Conservation (phyloP, 2,329 filamentous ascomycete species). For the Macrophomina phaseolina region DNA sequence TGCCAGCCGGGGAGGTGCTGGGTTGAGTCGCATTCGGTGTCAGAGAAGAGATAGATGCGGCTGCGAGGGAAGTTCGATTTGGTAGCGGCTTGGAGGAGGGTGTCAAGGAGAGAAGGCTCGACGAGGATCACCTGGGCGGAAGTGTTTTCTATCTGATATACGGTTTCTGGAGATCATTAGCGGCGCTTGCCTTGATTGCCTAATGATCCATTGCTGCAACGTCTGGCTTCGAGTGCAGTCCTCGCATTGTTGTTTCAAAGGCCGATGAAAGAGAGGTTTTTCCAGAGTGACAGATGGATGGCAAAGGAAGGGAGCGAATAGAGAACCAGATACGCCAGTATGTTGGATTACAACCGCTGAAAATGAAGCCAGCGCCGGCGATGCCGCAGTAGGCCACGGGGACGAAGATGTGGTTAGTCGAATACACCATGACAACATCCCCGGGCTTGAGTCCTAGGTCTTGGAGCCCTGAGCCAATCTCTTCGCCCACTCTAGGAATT, state of each 20-base stretch:
- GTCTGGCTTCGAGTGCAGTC: too few relatives aligned
- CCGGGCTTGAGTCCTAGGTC: conserved; percentile 52
- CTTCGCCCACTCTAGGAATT: conserved; percentile 59
- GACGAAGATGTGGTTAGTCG: conserved; percentile 62
- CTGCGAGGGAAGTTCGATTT: conserved; percentile 49
- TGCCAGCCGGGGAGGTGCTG: conserved; percentile 52
- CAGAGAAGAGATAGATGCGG: conserved; percentile 58
- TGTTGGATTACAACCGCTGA: conserved; percentile 62
- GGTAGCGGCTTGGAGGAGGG: conserved; percentile 51
- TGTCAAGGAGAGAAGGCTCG: conserved; percentile 54
- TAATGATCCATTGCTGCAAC: too few relatives aligned
- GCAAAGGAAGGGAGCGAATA: not conserved
- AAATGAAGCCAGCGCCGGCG: conserved; percentile 59
- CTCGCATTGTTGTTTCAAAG: not conserved
- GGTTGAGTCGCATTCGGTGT: conserved; percentile 39
- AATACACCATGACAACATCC: conserved; percentile 61
- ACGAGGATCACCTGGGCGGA: conserved; percentile 57
- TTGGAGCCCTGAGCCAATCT: conserved; percentile 57
- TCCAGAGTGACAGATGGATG: not conserved
- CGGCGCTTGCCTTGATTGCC: not conserved
- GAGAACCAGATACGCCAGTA: conserved; percentile 56
- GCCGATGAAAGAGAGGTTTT: too few relatives aligned
- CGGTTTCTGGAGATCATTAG: conserved; percentile 48
- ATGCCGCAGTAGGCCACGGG: conserved; percentile 61
- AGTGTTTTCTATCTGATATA: conserved; percentile 59